phyloP scores from a whole-genome alignment of 2,329 filamentous ascomycete genomes.

The Metarhizium guizhouense region DNA sequence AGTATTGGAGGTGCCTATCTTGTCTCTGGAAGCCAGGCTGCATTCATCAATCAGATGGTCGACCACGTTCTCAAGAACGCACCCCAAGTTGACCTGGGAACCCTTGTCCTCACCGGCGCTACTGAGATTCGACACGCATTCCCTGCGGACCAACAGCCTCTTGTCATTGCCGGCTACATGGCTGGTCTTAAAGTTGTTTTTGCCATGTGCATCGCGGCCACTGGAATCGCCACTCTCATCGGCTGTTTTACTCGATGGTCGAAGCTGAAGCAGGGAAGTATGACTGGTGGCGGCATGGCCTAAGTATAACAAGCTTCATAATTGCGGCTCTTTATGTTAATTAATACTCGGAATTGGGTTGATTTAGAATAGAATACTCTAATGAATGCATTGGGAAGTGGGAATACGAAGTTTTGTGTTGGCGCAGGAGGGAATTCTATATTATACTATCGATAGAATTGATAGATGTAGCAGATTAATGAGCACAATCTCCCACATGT shows the following conservation, averaged over 20 bases:
- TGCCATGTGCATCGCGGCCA: constrained; percentile 45
- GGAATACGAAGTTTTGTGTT: neutral
- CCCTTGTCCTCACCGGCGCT: constrained; percentile 34
- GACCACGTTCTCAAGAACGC: constrained; percentile 21
- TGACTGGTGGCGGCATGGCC: constrained; percentile 20
- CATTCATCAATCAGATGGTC: constrained; percentile 37
- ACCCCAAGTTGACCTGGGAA: constrained; percentile 25
- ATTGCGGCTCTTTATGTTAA: neutral
- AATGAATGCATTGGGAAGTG: neutral
- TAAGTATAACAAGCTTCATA: constrained; percentile 7
- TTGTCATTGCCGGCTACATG: constrained; percentile 54
- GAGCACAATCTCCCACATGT: no score
- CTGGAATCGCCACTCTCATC: constrained; percentile 28
- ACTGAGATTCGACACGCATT: constrained; percentile 49
- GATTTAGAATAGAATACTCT: neutral
- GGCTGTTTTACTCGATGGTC: constrained; percentile 27
- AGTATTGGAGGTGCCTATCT: constrained; percentile 42
- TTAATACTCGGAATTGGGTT: neutral
- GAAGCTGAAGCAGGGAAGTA: constrained; percentile 23
- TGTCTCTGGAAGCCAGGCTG: constrained; percentile 37
- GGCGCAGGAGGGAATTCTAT: no score
- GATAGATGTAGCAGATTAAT: no score
- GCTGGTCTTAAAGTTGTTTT: constrained; percentile 54
- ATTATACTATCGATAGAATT: no score
- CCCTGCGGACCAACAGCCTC: constrained; percentile 33